Evolutionary conservation across 768 basidiomycete genomes (phyloP).

Genomic region (Mycena galericulata): DNA sequence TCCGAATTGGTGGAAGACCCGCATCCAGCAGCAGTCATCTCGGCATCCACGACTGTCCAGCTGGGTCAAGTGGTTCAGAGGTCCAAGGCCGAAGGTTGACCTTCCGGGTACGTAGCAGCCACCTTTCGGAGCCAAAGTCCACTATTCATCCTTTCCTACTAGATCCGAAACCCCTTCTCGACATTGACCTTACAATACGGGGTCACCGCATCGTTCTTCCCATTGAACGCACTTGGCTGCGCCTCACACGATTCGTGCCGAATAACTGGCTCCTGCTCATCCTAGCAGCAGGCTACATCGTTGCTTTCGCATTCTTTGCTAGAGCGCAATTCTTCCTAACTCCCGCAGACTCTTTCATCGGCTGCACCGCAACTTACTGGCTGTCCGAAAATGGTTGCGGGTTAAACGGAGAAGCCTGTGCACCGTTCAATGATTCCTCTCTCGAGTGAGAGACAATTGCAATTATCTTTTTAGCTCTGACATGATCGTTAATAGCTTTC

Average conservation of each 20-base stretch:
- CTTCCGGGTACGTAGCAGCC: slow-evolving; percentile 56
- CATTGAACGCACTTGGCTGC: slow-evolving; percentile 67
- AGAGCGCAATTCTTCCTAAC: slow-evolving; percentile 80
- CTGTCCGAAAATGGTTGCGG: slow-evolving; percentile 77
- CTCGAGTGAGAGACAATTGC: slow-evolving; percentile 53
- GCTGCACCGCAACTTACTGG: slow-evolving; percentile 58
- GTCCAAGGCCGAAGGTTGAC: slow-evolving; percentile 70
- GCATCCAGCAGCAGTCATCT: slow-evolving; percentile 33
- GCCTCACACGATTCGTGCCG: slow-evolving; percentile 64
- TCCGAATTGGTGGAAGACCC: slow-evolving; percentile 36
- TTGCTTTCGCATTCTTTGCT: slow-evolving; percentile 78
- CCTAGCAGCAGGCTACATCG: slow-evolving; percentile 72
- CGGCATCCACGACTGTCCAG: slow-evolving; percentile 35
- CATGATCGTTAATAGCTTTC: slow-evolving; percentile 54
- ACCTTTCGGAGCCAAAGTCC: neutral
- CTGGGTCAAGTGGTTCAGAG: slow-evolving; percentile 58
- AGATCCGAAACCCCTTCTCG: slow-evolving; percentile 70
- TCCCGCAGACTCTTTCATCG: slow-evolving; percentile 69
- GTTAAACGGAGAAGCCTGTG: slow-evolving; percentile 73
- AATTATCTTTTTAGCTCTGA: neutral
- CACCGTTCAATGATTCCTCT: slow-evolving; percentile 69
- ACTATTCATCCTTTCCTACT: slow-evolving; percentile 13
- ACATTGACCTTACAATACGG: slow-evolving; percentile 57
- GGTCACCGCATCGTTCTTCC: slow-evolving; percentile 52
- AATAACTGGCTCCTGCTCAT: slow-evolving; percentile 65